Evolutionary conservation across 108 stramenopile genomes (phyloP).

Genomic region (Aureococcus anophagefferens): DNA sequence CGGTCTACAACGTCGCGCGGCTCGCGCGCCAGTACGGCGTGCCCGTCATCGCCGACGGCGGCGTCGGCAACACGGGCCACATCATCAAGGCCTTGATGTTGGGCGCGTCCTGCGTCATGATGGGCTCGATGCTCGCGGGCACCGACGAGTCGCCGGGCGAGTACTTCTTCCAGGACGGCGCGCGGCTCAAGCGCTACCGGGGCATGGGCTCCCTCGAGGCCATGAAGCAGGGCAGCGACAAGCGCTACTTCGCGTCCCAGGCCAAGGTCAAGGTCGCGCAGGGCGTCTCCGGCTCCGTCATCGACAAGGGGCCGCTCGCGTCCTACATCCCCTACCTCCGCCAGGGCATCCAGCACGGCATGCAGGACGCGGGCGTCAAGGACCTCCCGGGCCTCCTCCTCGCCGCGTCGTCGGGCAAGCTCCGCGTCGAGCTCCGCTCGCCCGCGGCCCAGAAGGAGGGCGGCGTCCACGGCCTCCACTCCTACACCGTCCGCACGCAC

Average conservation of each 20-base stretch:
- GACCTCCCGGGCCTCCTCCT: constrained; percentile 40
- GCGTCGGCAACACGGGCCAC: constrained; percentile 93
- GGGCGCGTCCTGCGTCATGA: constrained; percentile 99
- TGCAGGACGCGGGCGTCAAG: constrained; percentile 83
- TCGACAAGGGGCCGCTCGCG: constrained; percentile 92
- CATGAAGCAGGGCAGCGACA: constrained; percentile 91
- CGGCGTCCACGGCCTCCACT: constrained; percentile 93
- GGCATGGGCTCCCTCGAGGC: constrained; percentile 99
- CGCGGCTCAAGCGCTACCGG: constrained; percentile 96
- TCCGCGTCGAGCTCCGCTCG: constrained; percentile 90
- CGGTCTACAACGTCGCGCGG: constrained; percentile 94
- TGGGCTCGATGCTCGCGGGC: constrained; percentile 99
- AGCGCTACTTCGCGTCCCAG: constrained; percentile 94
- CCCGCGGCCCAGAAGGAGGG: constrained; percentile 99
- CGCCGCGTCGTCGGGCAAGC: background rate
- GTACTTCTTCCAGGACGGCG: constrained; percentile 98
- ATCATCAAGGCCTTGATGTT: constrained; percentile 94
- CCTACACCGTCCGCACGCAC: constrained; percentile 64
- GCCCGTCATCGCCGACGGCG: constrained; percentile 97
- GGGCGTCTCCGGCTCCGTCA: constrained; percentile 97
- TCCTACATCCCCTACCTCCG: constrained; percentile 95
- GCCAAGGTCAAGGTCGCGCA: constrained; percentile 96
- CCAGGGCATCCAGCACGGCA: constrained; percentile 92
- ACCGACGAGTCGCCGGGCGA: constrained; percentile 99
- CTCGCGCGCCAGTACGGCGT: constrained; percentile 84